Conservation (phyloP, 495 filamentous ascomycete genomes). For the Alectoria sarmentosa region DNA sequence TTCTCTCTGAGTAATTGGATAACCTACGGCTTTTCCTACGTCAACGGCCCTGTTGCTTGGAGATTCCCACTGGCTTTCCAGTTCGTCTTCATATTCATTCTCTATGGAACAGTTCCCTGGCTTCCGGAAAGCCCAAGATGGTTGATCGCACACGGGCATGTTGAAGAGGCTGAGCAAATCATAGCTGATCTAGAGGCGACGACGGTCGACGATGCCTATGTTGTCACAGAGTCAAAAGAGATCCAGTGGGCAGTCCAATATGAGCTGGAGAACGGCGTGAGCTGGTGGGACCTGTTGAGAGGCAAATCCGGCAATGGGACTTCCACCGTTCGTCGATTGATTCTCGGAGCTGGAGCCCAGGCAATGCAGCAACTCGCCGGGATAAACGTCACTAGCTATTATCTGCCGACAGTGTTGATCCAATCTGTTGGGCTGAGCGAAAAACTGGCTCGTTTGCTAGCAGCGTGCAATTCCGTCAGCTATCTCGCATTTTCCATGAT, state of each 20-base stretch:
- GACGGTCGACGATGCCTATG: constrained; percentile 40
- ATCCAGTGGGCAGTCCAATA: constrained; percentile 44
- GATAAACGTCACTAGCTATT: constrained; percentile 36
- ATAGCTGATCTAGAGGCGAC: constrained; percentile 43
- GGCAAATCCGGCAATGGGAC: constrained; percentile 36
- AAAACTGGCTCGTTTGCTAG: constrained; percentile 41
- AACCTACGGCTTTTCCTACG: constrained; percentile 50
- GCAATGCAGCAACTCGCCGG: constrained; percentile 49
- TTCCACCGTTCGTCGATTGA: constrained; percentile 41
- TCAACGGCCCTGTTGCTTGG: constrained; percentile 42
- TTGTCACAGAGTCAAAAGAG: constrained; percentile 40
- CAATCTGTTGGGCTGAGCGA: constrained; percentile 42
- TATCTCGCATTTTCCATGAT: constrained; percentile 45
- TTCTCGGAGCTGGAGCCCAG: constrained; percentile 46
- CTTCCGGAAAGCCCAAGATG: constrained; percentile 52
- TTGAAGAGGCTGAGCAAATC: constrained; percentile 42
- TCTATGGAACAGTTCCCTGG: constrained; percentile 45
- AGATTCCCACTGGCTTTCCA: constrained; percentile 54
- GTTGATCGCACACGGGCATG: constrained; percentile 39
- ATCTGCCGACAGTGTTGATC: constrained; percentile 40
- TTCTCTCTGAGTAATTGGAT: constrained; percentile 50
- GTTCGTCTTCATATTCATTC: constrained; percentile 48
- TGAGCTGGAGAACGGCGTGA: constrained; percentile 41
- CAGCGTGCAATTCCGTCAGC: constrained; percentile 43
- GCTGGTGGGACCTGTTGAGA: constrained; percentile 42